Evolutionary conservation across 108 stramenopile genomes (phyloP).

Genomic region (Conticribra weissflogii): DNA sequence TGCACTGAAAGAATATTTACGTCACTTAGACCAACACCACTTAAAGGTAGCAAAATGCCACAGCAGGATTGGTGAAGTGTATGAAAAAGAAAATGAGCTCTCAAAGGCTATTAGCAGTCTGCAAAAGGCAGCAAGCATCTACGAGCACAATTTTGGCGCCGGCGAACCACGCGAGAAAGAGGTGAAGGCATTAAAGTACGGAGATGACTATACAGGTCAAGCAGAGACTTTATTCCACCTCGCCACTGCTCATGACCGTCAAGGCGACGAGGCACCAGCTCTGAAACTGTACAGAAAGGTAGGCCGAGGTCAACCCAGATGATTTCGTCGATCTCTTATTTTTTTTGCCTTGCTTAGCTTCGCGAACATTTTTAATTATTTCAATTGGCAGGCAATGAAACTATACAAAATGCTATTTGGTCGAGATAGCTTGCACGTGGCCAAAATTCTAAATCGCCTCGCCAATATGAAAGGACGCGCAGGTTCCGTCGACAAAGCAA

Average conservation of each 20-base stretch:
- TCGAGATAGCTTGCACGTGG: slow-evolving; percentile 41
- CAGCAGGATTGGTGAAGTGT: slow-evolving; percentile 32
- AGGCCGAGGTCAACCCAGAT: not conserved
- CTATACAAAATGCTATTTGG: slow-evolving; percentile 45
- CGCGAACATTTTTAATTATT: not conserved
- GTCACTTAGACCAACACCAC: slow-evolving; percentile 33
- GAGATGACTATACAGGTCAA: slow-evolving; percentile 34
- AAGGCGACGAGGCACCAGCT: slow-evolving; percentile 37
- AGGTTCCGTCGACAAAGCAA: slow-evolving; percentile 52
- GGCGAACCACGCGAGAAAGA: slow-evolving; percentile 41
- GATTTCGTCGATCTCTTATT: too few relatives aligned
- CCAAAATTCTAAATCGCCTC: slow-evolving; percentile 44
- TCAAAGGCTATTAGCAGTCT: slow-evolving; percentile 27
- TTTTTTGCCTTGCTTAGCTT: not conserved
- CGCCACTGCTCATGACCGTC: slow-evolving; percentile 35
- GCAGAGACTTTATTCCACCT: slow-evolving; percentile 42
- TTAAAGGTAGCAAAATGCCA: slow-evolving; percentile 44
- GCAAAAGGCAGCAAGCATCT: slow-evolving; percentile 26
- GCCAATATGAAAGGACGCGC: slow-evolving; percentile 49
- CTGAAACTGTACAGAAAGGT: slow-evolving; percentile 35
- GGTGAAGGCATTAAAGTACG: slow-evolving; percentile 22
- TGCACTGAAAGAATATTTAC: slow-evolving; percentile 47
- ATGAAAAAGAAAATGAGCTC: slow-evolving; percentile 42
- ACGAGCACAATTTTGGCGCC: slow-evolving; percentile 32
- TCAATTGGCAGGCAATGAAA: slow-evolving; percentile 19